phyloP scores from a whole-genome alignment of 2,329 filamentous ascomycete species.

The Pseudogymnoascus sp. region DNA sequence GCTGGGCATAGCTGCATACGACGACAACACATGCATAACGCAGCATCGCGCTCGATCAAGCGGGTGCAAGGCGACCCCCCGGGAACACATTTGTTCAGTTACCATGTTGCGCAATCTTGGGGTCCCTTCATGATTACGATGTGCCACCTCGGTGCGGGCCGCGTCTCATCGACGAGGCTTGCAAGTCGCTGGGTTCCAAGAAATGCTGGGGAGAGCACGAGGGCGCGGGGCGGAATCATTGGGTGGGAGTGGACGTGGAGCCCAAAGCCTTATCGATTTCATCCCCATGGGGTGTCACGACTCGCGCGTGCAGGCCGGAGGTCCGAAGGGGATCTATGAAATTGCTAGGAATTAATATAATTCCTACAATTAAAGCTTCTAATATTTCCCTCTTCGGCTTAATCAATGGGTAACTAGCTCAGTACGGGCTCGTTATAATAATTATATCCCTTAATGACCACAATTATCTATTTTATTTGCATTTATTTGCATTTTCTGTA shows the following conservation, averaged over 20 bases:
- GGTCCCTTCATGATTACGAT: neutral
- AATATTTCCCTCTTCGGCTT: neutral
- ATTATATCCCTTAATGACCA: neutral
- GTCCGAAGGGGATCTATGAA: neutral
- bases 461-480: neutral
- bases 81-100: neutral
- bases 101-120: neutral
- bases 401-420: neutral
- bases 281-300: conserved; percentile 4
- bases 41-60: neutral
- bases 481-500: neutral
- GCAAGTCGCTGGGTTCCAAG: neutral
- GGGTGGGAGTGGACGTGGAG: neutral
- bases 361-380: neutral
- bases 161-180: conserved; percentile 3
- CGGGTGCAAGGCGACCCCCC: neutral
- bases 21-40: conserved; percentile 9
- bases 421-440: neutral
- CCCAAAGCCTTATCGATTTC: conserved; percentile 3
- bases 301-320: neutral
- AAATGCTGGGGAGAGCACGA: conserved; percentile 5
- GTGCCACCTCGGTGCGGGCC: conserved; percentile 6
- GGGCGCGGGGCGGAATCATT: neutral
- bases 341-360: neutral
- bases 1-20: conserved; percentile 6